Conservation (phyloP, 345 rosid genomes). For the Arabidopsis thaliana region DNA sequence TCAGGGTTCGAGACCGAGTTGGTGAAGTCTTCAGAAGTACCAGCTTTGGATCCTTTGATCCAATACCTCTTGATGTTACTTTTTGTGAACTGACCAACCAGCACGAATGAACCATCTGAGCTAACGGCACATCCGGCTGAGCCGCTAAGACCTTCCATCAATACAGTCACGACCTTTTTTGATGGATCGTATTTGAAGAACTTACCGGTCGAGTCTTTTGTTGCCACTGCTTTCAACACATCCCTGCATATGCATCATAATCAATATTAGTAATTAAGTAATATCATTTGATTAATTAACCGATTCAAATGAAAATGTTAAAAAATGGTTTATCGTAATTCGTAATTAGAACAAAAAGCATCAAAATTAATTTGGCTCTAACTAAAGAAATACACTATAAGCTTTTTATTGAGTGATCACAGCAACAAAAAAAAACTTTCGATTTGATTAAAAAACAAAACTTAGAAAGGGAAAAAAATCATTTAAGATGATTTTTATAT, state of each 20-base stretch:
- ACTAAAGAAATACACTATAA: too few species aligned
- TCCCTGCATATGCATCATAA: slow-evolving; percentile 31
- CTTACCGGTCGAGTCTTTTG: slow-evolving; percentile 40
- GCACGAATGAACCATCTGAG: slow-evolving; percentile 43
- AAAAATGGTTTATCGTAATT: not conserved
- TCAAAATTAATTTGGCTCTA: too few species aligned
- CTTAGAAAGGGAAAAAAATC: too few species aligned
- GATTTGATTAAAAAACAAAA: too few species aligned
- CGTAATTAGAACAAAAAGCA: too few species aligned
- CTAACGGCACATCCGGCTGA: slow-evolving; percentile 47
- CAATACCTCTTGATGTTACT: slow-evolving; percentile 48
- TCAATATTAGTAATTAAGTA: not conserved
- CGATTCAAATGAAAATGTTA: not conserved
- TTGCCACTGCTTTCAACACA: slow-evolving; percentile 40
- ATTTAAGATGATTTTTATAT: too few species aligned
- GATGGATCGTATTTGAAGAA: slow-evolving; percentile 45
- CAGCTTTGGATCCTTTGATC: slow-evolving; percentile 47
- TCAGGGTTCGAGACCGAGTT: slow-evolving; percentile 41
- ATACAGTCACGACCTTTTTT: slow-evolving; percentile 34
- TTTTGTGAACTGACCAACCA: slow-evolving; percentile 39
- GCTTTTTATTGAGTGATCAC: too few species aligned
- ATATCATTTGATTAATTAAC: not conserved
- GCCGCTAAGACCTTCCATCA: slow-evolving; percentile 43
- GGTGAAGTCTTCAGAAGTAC: slow-evolving; percentile 43
- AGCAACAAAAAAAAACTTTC: too few species aligned